Evolutionary conservation across 2,329 filamentous ascomycete genomes (phyloP), one percentile per base, ranked within the genome.

Genomic region (Mycosphaerella sp.): DNA sequence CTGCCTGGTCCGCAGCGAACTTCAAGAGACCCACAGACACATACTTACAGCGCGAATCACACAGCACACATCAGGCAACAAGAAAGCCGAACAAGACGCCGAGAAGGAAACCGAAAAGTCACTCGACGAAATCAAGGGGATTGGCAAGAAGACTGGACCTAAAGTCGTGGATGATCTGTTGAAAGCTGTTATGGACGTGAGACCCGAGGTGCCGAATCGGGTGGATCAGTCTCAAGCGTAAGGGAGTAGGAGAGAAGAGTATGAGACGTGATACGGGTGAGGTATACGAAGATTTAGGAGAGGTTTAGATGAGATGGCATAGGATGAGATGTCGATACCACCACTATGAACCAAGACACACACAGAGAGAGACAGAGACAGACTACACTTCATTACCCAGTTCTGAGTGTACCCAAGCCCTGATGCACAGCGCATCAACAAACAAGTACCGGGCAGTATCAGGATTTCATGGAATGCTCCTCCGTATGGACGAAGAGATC

Each of bases 31-130:
- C 18, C 5, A 16, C 36, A 30, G 16, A 30, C 43, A 43, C 34
- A 41, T 39, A 16, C 34, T 7, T 5, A 14, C 13, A 61, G 6
- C 7, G 30, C 3, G 16, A 25, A 25, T 25, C 21, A 25, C 16
- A 17, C 63, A 97, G 91, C 91, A 98, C 75, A 85, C 87, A 64
- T 87, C 87, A 71, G 90, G 90, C 66, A 96, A 96, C 79, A 82
- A 86, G 71, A 79, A 78, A 61, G 79, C 79, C 18, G 80, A 84
- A 54, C 79, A 83, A 58, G 78, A 89, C 64, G 87, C 89, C 60
- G 81, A 82, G 71, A 85, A 84, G 73, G 87, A 91, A 59, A 87
- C 87, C 47, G 87, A 95, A 55, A 77, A 71, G 63, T 84, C 94
- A 73, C 83, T 97, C 63, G 79, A 84, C 70, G 83, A 87, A 70